Base-by-base conservation (phyloP, 2,329 filamentous ascomycete species). In the Phaeoacremonium minimum region DNA sequence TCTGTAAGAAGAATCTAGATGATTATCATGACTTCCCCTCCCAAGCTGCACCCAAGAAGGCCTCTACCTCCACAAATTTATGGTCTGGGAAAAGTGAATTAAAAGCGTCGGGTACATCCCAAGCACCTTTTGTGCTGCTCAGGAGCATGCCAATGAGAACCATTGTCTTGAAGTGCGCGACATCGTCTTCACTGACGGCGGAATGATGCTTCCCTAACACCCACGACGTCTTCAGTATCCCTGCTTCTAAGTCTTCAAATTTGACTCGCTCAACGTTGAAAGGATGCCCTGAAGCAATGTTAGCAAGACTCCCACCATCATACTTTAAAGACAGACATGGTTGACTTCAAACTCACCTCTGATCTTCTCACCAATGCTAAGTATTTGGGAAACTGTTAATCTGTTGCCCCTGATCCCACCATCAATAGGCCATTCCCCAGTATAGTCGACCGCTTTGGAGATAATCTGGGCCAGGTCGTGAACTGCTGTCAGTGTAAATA, bases 211-310 rank as follows among this genome's bases (percentile, higher is more conserved):
- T 46, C 44, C 43, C 15, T 18, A 67, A 49, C 15, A 52, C 38
- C 71, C 71, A 75, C 4, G 58, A 60, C 0, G 62, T 52, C 12
- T 59, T 58, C 3, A 67, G 44, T 11, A 40, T 38, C 6, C 69
- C 71, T 4, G 53, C 60, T 45, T 66, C 51, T 5, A 79, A 62
- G 46, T 79, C 73, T 33, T 64, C 58, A 1, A 60, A 35, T 22
- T 58, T 60, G 2, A 77, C 53, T n/a, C 58, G 60, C 5, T 75
- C 68, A 8, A 75, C 46, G 0, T 42, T 36, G 36, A 72, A 69
- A 5, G 55, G 39, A 4, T 42, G 32, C 9, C 58, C 59, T 64
- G 29, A 14, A 22, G n/a, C 38, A 5, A 18, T 4, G 30, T n/a
- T n/a, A n/a, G n/a, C n/a, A n/a, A n/a, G n/a, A n/a, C n/a, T n/a